Evolutionary conservation across 345 rosid species (phyloP), one percentile per base, ranked within the genome.

Genomic region (Citrus glauca): DNA sequence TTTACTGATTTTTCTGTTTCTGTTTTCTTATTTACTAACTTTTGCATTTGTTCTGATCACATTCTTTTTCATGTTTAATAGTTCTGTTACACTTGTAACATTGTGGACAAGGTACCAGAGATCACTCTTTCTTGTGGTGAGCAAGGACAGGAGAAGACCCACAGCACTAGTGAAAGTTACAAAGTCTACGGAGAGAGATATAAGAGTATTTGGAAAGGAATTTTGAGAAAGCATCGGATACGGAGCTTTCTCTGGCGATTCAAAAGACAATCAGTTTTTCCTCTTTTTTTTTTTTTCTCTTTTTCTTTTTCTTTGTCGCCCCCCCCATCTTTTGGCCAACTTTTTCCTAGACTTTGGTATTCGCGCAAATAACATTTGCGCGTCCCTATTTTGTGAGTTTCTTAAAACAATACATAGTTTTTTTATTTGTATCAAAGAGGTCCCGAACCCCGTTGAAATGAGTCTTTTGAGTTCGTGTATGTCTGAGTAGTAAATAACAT

Each of bases 201-300:
- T 1, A 22, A 4, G 33, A 62, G 28, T 38, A 67, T 73, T 80
- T 67, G 65, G 71, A 79, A 65, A 40, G 3, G 22, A 24, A 13
- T 71, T 13, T 9, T 59, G 66, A 48, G 28, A 56, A 61, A 75
- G 77, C 83, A 77, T 77, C 73, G 86, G 81, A 80, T 83, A 63
- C 86, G 73, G 78, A 38, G 66, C 66, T 71, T 16, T 32, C 71
- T 78, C 64, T 68, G 57, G 6, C 66, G 59, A 50, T 73, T 65
- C 66, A 73, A 65, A 56, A 55, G 73, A 48, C 42, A 76, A 48
- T 35, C 48, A 11, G 45, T 53, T 45, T 45, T 42, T 11, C 1
- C 1, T 11, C 40, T 5, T 35, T 33, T 5, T 33, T 33, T 33
- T 4, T 33, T 6, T 33, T 5, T 33, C 0, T 75, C 33, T 20